Base-by-base conservation (phyloP, 352 stramenopile species). In the Phytopythium kandeliae region DNA sequence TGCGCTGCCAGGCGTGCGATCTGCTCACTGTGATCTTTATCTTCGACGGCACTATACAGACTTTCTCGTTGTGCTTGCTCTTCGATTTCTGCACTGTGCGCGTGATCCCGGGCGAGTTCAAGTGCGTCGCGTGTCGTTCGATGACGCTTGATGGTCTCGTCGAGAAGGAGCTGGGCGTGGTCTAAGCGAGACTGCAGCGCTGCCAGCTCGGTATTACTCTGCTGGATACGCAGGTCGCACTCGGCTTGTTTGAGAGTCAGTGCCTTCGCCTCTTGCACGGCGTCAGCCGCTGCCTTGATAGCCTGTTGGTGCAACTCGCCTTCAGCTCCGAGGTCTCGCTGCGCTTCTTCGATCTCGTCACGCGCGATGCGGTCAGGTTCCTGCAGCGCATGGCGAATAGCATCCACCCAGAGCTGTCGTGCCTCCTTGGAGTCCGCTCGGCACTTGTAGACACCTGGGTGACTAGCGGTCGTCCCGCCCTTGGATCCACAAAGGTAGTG, bases 261-360 rank as follows among this genome's bases (percentile, higher is more conserved):
- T 6, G 50, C 42, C 13, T 69, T 71, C 0, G 77, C 77, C 2
- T 52, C 58, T 12, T 66, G 49, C 4, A 88, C 77, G 0, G 77
- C 77, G 16, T 81, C 71, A 0, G 65, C 67, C 5, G 77, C 77
- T 4, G 63, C 54, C n/a, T 64, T 54, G 41, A 86, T 67, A 2
- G 71, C 77, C 21, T 66, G 60, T 30, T 65, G 64, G 26, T 81
- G 65, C 1, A 63, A 51, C 33, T 74, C 61, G 4, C 58, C 48
- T 34, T 89, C 76, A 0, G 56, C 25, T 17, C 67, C 30, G 0
- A 92, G 47, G 25, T 84, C 66, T 4, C 66, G 60, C 53, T 90
- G 81, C 2, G 72, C 74, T 22, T 89, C 76, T 6, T 83, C 67
- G 51, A 92, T 89, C 54, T 92, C 81, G 17, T 92, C 81, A 37